phyloP scores from a whole-genome alignment of 345 rosid species.

The Citrus trifoliata region DNA sequence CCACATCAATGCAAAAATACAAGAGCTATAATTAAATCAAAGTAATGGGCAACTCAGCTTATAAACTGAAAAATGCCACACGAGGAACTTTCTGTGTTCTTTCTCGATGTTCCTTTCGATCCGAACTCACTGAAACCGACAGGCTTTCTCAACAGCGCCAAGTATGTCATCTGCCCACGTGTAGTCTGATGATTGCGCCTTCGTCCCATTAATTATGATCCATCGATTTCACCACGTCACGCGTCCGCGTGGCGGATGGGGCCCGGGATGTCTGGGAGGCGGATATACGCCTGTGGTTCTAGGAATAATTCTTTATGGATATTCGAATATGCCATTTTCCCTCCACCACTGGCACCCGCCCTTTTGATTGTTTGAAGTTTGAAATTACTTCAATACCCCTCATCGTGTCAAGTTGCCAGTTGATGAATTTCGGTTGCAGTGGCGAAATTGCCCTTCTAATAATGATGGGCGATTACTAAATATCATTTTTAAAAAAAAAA shows the following conservation, averaged over 20 bases:
- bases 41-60: background rate
- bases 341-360: background rate
- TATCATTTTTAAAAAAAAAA: no score
- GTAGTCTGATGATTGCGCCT: background rate
- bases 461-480: background rate
- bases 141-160: background rate
- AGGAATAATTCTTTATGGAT: constrained; percentile 34
- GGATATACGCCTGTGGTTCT: constrained; percentile 17
- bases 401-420: background rate
- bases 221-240: constrained; percentile 6
- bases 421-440: background rate
- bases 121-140: constrained; percentile 8
- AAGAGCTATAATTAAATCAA: background rate
- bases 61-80: background rate
- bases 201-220: background rate
- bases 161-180: constrained; percentile 7
- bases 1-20: background rate
- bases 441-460: constrained; percentile 18
- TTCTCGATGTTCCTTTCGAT: background rate
- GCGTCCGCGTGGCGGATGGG: constrained; percentile 2
- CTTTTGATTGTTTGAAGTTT: background rate
- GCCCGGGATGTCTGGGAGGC: background rate
- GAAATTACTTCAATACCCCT: constrained; percentile 28
- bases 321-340: constrained; percentile 43
- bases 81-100: constrained; percentile 16